These are phyloP conservation scores for Lasiosphaeriaceae sp. DNA, from an alignment of 495 filamentous ascomycete species.

Conservation along the genomic window DNA sequence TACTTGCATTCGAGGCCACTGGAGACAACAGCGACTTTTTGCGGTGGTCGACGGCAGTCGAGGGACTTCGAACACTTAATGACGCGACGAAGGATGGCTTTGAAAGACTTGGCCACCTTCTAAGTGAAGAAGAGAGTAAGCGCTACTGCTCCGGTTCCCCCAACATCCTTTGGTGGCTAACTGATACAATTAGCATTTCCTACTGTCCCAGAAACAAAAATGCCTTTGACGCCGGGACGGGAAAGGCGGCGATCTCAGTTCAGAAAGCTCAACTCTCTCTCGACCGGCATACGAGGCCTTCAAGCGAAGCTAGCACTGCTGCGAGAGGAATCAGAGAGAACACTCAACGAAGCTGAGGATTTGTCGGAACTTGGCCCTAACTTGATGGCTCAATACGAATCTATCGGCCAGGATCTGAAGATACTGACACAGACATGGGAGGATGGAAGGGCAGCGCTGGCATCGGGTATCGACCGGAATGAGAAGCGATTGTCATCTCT, in stretches of 20 bases:
- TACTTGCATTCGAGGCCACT: slow-evolving; percentile 83
- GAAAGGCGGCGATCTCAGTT: slow-evolving; percentile 82
- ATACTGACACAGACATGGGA: slow-evolving; percentile 89
- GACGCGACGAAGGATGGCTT: slow-evolving; percentile 53
- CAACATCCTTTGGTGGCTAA: slow-evolving; percentile 5
- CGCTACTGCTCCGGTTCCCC: slow-evolving; percentile 7
- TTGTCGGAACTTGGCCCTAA: slow-evolving; percentile 66
- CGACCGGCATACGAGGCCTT: slow-evolving; percentile 83
- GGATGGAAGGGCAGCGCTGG: slow-evolving; percentile 69
- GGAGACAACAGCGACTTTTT: slow-evolving; percentile 75
- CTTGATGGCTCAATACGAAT: slow-evolving; percentile 87
- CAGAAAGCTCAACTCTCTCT: slow-evolving; percentile 78
- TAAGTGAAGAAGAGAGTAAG: slow-evolving; percentile 84
- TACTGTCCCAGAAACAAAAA: slow-evolving; percentile 52
- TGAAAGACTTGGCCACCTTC: slow-evolving; percentile 56
- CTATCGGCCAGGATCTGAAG: slow-evolving; percentile 82
- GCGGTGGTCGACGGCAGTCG: slow-evolving; percentile 73
- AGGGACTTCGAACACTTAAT: slow-evolving; percentile 65
- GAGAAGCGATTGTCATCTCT: slow-evolving; percentile 68
- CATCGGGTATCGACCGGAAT: slow-evolving; percentile 67
- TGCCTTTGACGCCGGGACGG: slow-evolving; percentile 67
- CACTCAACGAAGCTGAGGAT: slow-evolving; percentile 69
- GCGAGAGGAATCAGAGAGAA: slow-evolving; percentile 80
- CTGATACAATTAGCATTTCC: slow-evolving; percentile 33
- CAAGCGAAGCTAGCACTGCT: slow-evolving; percentile 94